Conservation (phyloP, 441 rosid genomes). For the Metrosideros polymorpha region DNA sequence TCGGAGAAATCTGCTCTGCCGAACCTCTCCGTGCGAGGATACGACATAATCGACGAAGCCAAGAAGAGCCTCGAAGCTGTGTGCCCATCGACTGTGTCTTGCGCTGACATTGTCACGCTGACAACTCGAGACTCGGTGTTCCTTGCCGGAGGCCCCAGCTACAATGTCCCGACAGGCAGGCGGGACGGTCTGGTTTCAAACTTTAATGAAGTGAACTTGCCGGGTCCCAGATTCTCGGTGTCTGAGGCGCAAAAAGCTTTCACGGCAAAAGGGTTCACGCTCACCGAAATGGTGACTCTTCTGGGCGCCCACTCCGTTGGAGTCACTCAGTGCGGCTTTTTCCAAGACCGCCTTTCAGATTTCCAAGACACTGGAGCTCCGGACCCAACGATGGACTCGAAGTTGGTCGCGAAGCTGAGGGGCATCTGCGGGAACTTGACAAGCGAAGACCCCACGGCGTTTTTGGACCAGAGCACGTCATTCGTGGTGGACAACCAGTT, state of each 20-base stretch:
- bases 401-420: conserved; percentile 27
- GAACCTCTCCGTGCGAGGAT: conserved; percentile 47
- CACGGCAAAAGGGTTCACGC: conserved; percentile 23
- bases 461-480: conserved; percentile 48
- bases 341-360: conserved; percentile 31
- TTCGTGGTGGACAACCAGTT: conserved; percentile 38
- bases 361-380: conserved; percentile 15
- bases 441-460: conserved; percentile 24
- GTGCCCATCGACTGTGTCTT: conserved; percentile 56
- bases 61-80: conserved; percentile 38
- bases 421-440: conserved; percentile 21
- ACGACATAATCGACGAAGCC: conserved; percentile 42
- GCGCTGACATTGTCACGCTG: conserved; percentile 50
- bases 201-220: conserved; percentile 28
- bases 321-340: conserved; percentile 48
- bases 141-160: conserved; percentile 47
- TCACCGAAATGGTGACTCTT: conserved; percentile 52
- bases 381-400: conserved; percentile 42
- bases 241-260: conserved; percentile 29
- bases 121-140: conserved; percentile 54
- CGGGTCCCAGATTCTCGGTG: conserved; percentile 33
- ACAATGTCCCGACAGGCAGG: conserved; percentile 43
- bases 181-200: conserved; percentile 47
- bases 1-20: conserved; percentile 43
- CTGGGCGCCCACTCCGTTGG: conserved; percentile 71